Evolutionary conservation across 371 early-diverging fungal species (phyloP), one percentile per base, ranked within the genome.

Genomic region (Mucor lusitanicus): DNA sequence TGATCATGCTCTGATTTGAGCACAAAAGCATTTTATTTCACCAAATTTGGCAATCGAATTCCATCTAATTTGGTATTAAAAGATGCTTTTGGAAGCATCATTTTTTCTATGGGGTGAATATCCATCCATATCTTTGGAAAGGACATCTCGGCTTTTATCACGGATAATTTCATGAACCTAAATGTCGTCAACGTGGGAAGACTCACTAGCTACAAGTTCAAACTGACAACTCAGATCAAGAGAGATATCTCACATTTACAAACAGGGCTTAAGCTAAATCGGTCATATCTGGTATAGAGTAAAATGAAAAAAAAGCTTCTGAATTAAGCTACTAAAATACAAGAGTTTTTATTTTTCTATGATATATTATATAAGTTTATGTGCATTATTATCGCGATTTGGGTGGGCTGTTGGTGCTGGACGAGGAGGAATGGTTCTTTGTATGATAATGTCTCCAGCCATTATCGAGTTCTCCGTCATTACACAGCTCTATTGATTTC

Each of bases 361-460:
- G 23, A 53, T 27, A 53, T 28, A 53, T 44, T 44, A 46, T n/a
- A n/a, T 46, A 46, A 2, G 5, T 46, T 7, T 19, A 46, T 1
- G 27, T 27, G 23, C 27, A 28, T 32, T 32, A 11, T 55, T 17
- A 55, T 30, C 35, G 21, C 21, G 37, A 39, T 39, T 25, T 39
- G 12, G 59, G 59, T 12, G 58, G 35, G 35, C 35, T 32, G 35
- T 21, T 33, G 19, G 3, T 57, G 15, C 5, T 50, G 21, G 50
- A 48, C 25, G 39, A 59, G 27, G 44, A 25, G 8, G 9, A n/a
- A n/a, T n/a, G 3, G 25, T 27, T 28, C 5, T 2, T 42, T n/a
- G 60, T 64, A 13, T 82, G 82, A 59, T 71, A 72, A 60, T 82
- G 82, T 59, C 76, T 64, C 78, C 75, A 77, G 42, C 80, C 80